phyloP scores from a whole-genome alignment of 768 basidiomycete species.

The Termitomyces eurrhizus region DNA sequence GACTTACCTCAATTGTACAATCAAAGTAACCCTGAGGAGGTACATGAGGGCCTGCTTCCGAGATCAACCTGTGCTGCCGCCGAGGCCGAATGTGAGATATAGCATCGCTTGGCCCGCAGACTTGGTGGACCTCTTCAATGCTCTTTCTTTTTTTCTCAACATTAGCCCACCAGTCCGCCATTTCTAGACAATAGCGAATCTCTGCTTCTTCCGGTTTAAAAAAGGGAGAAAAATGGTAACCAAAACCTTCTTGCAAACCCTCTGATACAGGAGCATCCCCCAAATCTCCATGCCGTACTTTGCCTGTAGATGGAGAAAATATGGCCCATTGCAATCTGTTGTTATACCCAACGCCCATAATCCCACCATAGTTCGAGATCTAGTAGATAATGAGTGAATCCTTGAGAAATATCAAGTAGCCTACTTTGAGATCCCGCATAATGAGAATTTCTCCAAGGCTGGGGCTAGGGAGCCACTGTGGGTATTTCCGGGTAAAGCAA shows the following conservation, averaged over 20 bases:
- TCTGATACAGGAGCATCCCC: conserved; percentile 34
- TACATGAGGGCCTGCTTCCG: conserved; percentile 43
- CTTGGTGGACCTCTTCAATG: conserved; percentile 15
- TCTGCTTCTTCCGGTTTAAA: conserved; percentile 36
- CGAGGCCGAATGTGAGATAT: conserved; percentile 4
- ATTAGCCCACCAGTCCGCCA: conserved; percentile 52
- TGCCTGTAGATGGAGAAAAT: conserved; percentile 37
- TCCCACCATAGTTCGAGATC: conserved; percentile 29
- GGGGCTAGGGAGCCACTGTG: conserved; percentile 49
- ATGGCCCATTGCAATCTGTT: conserved; percentile 53
- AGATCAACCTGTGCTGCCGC: conserved; percentile 43
- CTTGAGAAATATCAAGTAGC: neutral
- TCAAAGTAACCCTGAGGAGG: conserved; percentile 53
- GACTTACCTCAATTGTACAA: conserved; percentile 56
- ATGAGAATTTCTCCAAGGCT: conserved; percentile 48
- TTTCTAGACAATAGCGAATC: conserved; percentile 36
- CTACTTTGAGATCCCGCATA: conserved; percentile 47
- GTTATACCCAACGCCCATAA: conserved; percentile 40
- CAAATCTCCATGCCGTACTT: conserved; percentile 32
- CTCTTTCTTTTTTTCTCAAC: conserved; percentile 20
- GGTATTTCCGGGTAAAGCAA: conserved; percentile 47
- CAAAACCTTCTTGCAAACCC: conserved; percentile 27
- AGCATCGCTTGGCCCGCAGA: conserved; percentile 13
- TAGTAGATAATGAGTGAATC: conserved; percentile 13
- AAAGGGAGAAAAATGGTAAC: conserved; percentile 41